Evolutionary conservation across 2,329 filamentous ascomycete genomes (phyloP).

Genomic region (Fusarium oxysporum): DNA sequence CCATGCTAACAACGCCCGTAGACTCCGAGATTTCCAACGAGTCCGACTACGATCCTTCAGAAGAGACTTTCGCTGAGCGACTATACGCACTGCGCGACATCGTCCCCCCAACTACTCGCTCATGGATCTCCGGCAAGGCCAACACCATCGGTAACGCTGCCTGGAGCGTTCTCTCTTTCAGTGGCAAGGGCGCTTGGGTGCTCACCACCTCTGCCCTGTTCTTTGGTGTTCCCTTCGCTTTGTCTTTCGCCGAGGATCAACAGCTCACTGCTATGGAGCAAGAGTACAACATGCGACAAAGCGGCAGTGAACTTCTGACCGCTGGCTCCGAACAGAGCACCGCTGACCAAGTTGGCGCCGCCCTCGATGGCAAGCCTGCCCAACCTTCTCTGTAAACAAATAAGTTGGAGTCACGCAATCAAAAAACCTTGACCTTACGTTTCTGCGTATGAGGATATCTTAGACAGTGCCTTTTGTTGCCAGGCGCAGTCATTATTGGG

Average conservation of each 20-base stretch:
- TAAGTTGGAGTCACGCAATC: constrained; percentile 4
- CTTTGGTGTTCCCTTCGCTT: constrained; percentile 90
- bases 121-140: constrained; percentile 72
- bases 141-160: constrained; percentile 62
- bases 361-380: constrained; percentile 59
- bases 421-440: constrained; percentile 20
- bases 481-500: constrained; percentile 37
- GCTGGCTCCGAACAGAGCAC: constrained; percentile 59
- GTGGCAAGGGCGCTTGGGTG: constrained; percentile 91
- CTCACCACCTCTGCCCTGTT: constrained; percentile 90
- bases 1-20: constrained; percentile 55
- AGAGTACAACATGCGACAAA: constrained; percentile 95
- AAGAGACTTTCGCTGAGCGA: constrained; percentile 74
- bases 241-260: constrained; percentile 96
- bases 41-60: constrained; percentile 72
- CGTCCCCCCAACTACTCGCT: constrained; percentile 77
- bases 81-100: constrained; percentile 80
- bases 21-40: constrained; percentile 89
- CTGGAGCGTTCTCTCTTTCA: constrained; percentile 72
- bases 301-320: constrained; percentile 78
- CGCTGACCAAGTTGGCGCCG: constrained; percentile 62
- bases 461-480: constrained; percentile 32
- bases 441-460: constrained; percentile 26
- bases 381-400: constrained; percentile 63
- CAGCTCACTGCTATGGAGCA: constrained; percentile 97